phyloP scores from a whole-genome alignment of 139 green algal genomes.

The Coccomyxa sp. region DNA sequence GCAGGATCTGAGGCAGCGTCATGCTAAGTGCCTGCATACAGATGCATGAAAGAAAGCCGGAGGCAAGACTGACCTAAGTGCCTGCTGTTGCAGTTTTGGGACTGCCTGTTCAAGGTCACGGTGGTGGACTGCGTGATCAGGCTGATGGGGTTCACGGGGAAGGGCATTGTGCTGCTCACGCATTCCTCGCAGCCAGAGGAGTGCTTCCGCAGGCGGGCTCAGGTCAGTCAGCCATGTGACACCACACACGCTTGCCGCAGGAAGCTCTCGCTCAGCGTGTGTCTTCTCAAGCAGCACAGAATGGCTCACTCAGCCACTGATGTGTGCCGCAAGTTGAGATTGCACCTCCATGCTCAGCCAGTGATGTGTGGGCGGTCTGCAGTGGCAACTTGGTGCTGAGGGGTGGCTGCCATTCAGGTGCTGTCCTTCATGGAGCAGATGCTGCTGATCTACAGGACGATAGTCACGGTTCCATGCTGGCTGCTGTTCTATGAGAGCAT shows the following conservation, averaged over 20 bases:
- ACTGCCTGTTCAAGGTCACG: slow-evolving; percentile 30
- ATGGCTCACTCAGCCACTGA: not conserved
- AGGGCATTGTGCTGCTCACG: slow-evolving; percentile 33
- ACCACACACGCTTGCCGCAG: not conserved
- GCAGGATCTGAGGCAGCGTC: too few species aligned
- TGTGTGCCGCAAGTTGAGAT: not conserved
- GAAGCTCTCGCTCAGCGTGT: not conserved
- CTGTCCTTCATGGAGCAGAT: slow-evolving; percentile 53
- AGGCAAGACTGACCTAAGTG: not conserved
- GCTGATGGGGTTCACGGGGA: slow-evolving; percentile 36
- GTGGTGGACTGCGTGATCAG: slow-evolving; percentile 42
- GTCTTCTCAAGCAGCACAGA: not conserved
- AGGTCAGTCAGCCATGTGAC: not conserved
- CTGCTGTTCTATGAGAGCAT: slow-evolving; percentile 35
- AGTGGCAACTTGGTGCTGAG: not conserved
- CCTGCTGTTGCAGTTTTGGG: slow-evolving; percentile 28
- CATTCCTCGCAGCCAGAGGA: slow-evolving; percentile 3
- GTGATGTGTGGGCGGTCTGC: not conserved
- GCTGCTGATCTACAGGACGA: slow-evolving; percentile 31
- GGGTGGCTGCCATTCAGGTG: slow-evolving; percentile 2
- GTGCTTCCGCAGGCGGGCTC: slow-evolving; percentile 10
- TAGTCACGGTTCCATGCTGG: slow-evolving; percentile 43
- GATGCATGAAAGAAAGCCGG: not conserved
- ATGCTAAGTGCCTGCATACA: not conserved
- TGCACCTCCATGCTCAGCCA: not conserved